Base-by-base conservation (phyloP, 192 early-diverging fungal genomes). In the Coemansia sp. region DNA sequence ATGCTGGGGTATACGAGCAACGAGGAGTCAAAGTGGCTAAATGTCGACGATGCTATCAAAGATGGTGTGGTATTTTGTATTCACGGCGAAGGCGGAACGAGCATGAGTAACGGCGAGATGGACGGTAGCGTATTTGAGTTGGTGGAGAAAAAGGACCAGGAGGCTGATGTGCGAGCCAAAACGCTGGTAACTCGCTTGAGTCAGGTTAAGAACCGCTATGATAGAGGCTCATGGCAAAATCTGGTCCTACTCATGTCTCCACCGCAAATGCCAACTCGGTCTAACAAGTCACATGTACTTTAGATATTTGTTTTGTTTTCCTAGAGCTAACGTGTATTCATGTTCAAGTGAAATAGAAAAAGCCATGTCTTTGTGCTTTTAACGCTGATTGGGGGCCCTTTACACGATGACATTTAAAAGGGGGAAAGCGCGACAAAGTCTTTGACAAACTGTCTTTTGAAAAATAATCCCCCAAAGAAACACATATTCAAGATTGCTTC, bases 11-110 rank as follows among this genome's bases (percentile, higher is more conserved):
- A 77, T 65, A 83, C 81, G 15, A 72, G 59, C 67, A 83, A 83
- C 59, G 81, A 83, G 70, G 75, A 77, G 67, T 20, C 66, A 27
- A 83, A 83, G 72, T 83, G 81, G 81, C 61, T 75, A 20, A 83
- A 68, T 22, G 64, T 83, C 39, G 69, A 62, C 17, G 73, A 71
- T 6, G 81, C 76, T n/a, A 65, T 83, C 36, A 55, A 59, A 12
- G 81, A 83, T 62, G 70, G 67, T 17, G 81, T 83, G 0, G 66
- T 78, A 20, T 83, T 78, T 78, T 69, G 63, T 3, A 64, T 80
- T 12, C 20, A 39, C 19, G 12, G 22, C 11, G 71, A 56, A 2
- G 45, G 34, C n/a, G 53, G 64, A 13, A 13, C 36, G 44, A 38
- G 48, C 61, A 59, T 60, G 53, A 58, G 55, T 17, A 59, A 29